Evolutionary conservation across 2,329 filamentous ascomycete genomes (phyloP).

Genomic region (Fusarium brevicatenulatum): DNA sequence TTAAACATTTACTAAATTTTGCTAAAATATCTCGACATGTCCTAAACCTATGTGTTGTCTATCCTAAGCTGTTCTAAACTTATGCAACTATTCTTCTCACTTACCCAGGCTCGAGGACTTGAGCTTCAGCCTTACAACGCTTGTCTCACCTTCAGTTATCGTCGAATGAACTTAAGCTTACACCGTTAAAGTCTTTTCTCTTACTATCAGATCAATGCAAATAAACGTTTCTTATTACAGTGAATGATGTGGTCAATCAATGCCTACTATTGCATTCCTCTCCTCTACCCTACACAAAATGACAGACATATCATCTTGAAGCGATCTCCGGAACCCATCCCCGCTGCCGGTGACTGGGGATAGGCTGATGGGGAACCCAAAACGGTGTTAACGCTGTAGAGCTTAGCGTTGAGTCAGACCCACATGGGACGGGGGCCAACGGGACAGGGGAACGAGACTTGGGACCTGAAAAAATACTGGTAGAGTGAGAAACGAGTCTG

Average conservation of each 20-base stretch:
- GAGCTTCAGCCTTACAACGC: neutral
- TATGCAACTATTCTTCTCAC: too few relatives aligned
- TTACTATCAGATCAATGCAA: neutral
- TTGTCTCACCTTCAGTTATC: neutral
- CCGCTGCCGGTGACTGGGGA: constrained; percentile 32
- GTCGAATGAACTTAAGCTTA: neutral
- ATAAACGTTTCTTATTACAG: neutral
- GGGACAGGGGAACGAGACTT: constrained; percentile 28
- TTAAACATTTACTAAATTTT: too few relatives aligned
- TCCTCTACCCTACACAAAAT: constrained; percentile 23
- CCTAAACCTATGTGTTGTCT: too few relatives aligned
- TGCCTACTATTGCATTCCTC: neutral
- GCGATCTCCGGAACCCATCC: constrained; percentile 31
- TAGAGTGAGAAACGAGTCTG: constrained; percentile 17
- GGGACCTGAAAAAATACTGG: constrained; percentile 33
- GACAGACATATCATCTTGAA: constrained; percentile 1
- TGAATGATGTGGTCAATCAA: neutral
- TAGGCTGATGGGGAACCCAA: constrained; percentile 16
- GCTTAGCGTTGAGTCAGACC: constrained; percentile 17
- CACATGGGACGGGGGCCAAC: constrained; percentile 37
- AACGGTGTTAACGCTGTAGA: constrained; percentile 18
- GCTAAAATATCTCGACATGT: too few relatives aligned
- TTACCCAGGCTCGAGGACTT: neutral
- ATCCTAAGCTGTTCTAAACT: too few relatives aligned
- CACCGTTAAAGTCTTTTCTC: neutral